Evolutionary conservation across 805 yeast genomes (phyloP).

Genomic region (Kazachstania martiniae): DNA sequence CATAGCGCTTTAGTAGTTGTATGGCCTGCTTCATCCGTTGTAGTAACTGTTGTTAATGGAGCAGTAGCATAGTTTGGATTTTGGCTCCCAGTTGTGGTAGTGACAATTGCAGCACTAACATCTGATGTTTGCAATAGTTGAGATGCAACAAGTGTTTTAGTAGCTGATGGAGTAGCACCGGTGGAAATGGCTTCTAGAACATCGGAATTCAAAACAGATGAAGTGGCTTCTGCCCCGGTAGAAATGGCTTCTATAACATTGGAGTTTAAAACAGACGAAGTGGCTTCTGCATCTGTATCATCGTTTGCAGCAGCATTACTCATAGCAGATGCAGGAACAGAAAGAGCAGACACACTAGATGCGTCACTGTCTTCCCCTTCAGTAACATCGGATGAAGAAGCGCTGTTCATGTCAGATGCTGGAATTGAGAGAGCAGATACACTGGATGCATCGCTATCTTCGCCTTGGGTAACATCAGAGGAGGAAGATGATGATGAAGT

Average conservation of each 20-base stretch:
- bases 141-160: neutral
- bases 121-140: neutral
- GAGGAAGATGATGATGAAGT: no score
- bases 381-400: no score
- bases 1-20: constrained; percentile 13
- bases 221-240: neutral
- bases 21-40: constrained; percentile 14
- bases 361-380: no score
- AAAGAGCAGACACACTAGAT: no score
- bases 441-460: no score
- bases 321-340: neutral
- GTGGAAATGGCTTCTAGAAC: neutral
- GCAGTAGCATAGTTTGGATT: constrained; percentile 5
- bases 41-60: constrained; percentile 12
- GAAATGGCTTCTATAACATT: neutral
- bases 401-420: no score
- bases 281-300: neutral
- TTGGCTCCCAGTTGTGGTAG: neutral
- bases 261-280: no score
- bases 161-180: neutral
- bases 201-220: neutral
- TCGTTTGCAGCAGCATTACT: neutral
- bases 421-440: no score
- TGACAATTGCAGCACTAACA: neutral
- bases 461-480: no score